Evolutionary conservation across 2,329 filamentous ascomycete genomes (phyloP).

Genomic region (Pseudogymnoascus sp.): DNA sequence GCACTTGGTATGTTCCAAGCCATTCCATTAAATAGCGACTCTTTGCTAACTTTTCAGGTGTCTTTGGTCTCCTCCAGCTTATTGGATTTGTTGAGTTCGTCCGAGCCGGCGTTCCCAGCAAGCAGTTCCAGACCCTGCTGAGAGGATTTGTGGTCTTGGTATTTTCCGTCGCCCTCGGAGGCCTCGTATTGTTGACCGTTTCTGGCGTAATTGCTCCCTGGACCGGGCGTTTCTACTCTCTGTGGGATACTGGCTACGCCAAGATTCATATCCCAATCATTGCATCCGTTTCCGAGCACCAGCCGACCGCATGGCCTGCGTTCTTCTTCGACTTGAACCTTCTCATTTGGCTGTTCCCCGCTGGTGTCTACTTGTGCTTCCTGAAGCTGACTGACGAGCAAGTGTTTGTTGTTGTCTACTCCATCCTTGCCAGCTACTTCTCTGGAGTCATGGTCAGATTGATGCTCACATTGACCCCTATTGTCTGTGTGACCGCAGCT

Average conservation of each 20-base stretch:
- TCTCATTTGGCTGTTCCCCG: conserved; percentile 98
- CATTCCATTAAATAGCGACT: not conserved
- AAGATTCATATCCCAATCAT: conserved; percentile 99
- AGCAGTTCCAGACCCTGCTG: conserved; percentile 89
- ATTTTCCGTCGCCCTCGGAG: conserved; percentile 63
- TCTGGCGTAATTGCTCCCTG: conserved; percentile 91
- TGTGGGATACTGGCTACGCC: conserved; percentile 97
- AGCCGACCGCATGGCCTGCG: conserved; percentile 96
- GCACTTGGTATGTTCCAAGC: conserved; percentile 60
- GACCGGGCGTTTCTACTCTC: conserved; percentile 97
- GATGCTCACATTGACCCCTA: conserved; percentile 93
- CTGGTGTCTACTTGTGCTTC: conserved; percentile 97
- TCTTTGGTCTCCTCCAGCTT: conserved; percentile 92
- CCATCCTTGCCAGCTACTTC: conserved; percentile 95
- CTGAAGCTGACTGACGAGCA: conserved; percentile 89
- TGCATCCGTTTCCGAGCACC: conserved; percentile 98
- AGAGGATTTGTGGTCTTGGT: conserved; percentile 65
- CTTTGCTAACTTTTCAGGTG: conserved; percentile 44
- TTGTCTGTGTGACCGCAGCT: conserved; percentile 90
- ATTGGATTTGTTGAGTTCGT: conserved; percentile 89
- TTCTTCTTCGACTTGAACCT: conserved; percentile 99
- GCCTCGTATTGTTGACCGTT: conserved; percentile 78
- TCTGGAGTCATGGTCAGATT: conserved; percentile 98
- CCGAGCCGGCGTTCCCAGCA: conserved; percentile 76
- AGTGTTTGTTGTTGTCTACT: conserved; percentile 94